A percentile compares a stretch with the other conserved stretches of the same genome.
Conservation (phyloP, 176 grass and related monocot genomes). For the Thalia dealbata region DNA sequence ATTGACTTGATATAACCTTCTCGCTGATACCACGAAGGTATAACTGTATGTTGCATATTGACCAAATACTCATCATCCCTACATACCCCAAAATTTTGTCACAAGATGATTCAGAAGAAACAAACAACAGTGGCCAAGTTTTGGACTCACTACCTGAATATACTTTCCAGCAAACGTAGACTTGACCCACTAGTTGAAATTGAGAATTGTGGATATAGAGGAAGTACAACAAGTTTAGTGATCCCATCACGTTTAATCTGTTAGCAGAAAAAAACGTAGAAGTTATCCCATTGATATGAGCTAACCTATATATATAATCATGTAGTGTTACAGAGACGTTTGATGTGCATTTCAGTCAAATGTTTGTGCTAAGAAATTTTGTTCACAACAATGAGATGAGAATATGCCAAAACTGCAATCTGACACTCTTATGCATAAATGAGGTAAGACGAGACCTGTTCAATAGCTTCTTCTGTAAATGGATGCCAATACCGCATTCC, state of each 20-base stretch:
- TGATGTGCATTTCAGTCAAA: not conserved
- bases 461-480: conserved; percentile 99
- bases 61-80: conserved; percentile 98
- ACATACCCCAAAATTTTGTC: conserved; percentile 19
- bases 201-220: conserved; percentile 98
- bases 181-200: conserved; percentile 99
- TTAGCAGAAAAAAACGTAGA: conserved; percentile 12
- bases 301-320: not conserved
- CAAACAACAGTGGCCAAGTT: conserved; percentile 7
- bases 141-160: conserved; percentile 64
- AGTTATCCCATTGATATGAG: no score
- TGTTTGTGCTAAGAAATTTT: not conserved
- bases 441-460: conserved; percentile 40
- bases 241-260: conserved; percentile 93
- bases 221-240: conserved; percentile 96
- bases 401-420: not conserved
- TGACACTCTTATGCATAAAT: not conserved
- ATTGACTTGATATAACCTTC: conserved; percentile 99
- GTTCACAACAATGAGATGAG: not conserved
- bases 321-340: not conserved
- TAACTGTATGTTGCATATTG: conserved; percentile 99
- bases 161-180: conserved; percentile 89
- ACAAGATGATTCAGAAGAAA: conserved; percentile 13
- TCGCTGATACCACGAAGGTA: conserved; percentile 99
- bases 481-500: conserved; percentile 99